Conservation (phyloP, 345 rosid species). For the Heritiera littoralis region DNA sequence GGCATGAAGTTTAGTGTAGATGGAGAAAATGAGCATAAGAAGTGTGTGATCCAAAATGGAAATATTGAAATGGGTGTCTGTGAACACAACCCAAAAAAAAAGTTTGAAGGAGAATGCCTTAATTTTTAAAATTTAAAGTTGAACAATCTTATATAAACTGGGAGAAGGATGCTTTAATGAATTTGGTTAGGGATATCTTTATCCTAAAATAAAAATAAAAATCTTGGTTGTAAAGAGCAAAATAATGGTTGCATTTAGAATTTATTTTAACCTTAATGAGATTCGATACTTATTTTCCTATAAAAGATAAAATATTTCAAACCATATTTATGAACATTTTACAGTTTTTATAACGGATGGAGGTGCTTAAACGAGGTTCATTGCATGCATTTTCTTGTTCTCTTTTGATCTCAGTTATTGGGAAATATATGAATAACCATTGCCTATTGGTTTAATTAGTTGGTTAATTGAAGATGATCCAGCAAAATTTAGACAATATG, state of each 20-base stretch:
- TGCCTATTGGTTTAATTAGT: background rate
- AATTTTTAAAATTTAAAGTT: background rate
- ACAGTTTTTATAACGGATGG: background rate
- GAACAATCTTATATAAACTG: background rate
- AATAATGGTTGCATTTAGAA: too few relatives aligned
- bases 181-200: background rate
- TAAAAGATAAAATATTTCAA: background rate
- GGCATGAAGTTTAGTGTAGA: background rate
- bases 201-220: too few relatives aligned
- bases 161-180: background rate
- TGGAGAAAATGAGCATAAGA: background rate
- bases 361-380: background rate
- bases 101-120: background rate
- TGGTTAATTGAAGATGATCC: background rate
- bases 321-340: background rate
- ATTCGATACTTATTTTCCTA: background rate
- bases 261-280: background rate
- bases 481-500: background rate
- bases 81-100: background rate
- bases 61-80: background rate
- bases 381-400: background rate
- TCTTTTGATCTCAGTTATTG: background rate
- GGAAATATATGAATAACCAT: background rate
- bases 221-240: too few relatives aligned
- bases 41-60: background rate